These are phyloP conservation scores for Stagonosporopsis rhizophila DNA, from an alignment of 2,329 filamentous ascomycete genomes.

Conservation along the genomic window DNA sequence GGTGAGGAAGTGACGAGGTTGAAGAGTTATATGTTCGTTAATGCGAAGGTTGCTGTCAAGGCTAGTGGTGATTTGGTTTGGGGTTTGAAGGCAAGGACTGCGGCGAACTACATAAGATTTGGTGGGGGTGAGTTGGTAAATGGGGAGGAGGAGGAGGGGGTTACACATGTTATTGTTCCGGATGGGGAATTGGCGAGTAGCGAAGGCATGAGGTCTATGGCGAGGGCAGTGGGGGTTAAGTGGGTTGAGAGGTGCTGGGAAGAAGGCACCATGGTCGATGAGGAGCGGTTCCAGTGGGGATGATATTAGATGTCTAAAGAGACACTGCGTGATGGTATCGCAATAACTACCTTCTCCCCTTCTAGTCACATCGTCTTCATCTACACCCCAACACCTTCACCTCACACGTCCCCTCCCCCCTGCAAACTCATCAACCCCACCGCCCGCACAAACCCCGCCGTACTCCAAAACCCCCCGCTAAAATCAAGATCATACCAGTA, in stretches of 20 bases:
- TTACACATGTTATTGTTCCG: constrained; percentile 76
- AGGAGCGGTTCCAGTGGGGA: constrained; percentile 56
- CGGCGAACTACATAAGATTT: constrained; percentile 70
- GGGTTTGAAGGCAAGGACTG: constrained; percentile 49
- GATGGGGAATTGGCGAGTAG: constrained; percentile 55
- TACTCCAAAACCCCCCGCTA: constrained; percentile 70
- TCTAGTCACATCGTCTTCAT: too few relatives aligned
- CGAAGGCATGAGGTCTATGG: constrained; percentile 55
- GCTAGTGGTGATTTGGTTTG: constrained; percentile 17
- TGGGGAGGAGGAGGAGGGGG: constrained; percentile 57
- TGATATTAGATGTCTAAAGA: constrained; percentile 9
- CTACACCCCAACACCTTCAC: too few relatives aligned
- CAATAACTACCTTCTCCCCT: not conserved
- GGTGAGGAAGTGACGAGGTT: constrained; percentile 30
- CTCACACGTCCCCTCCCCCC: too few relatives aligned
- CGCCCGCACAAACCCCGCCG: constrained; percentile 59
- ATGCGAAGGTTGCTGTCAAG: constrained; percentile 33
- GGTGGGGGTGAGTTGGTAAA: constrained; percentile 68
- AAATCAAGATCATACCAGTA: constrained; percentile 91
- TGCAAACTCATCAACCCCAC: constrained; percentile 35
- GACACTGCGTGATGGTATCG: not conserved
- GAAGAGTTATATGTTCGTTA: constrained; percentile 43
- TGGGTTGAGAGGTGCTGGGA: constrained; percentile 87
- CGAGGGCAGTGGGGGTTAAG: constrained; percentile 70
- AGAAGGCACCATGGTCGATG: constrained; percentile 79